phyloP scores from a whole-genome alignment of 805 yeast genomes.

The Yarrowia divulgata region DNA sequence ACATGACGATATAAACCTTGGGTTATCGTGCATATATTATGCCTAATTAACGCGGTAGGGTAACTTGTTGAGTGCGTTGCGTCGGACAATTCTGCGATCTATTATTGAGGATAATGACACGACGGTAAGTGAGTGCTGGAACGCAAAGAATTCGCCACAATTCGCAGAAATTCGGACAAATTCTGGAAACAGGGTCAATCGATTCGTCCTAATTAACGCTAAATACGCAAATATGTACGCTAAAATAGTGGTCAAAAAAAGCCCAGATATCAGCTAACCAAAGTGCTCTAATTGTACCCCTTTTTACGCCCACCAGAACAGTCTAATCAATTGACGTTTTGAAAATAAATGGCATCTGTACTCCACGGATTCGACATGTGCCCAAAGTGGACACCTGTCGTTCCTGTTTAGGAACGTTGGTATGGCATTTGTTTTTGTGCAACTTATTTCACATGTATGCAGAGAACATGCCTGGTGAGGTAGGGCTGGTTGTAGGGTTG shows the following conservation, averaged over 20 bases:
- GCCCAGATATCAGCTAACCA: too few species aligned
- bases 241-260: too few species aligned
- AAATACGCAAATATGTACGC: too few species aligned
- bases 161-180: neutral
- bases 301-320: neutral
- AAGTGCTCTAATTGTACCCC: neutral
- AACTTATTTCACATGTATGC: constrained; percentile 18
- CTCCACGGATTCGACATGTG: neutral
- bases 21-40: constrained; percentile 28
- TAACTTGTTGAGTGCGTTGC: constrained; percentile 10
- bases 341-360: neutral
- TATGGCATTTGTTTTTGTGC: neutral
- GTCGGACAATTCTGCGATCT: too few species aligned
- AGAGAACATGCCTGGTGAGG: neutral
- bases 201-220: too few species aligned
- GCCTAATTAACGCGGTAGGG: constrained; percentile 31
- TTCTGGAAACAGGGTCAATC: neutral
- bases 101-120: too few species aligned
- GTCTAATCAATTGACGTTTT: neutral
- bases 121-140: too few species aligned
- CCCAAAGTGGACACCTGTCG: constrained; percentile 11
- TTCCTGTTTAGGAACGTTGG: neutral
- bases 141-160: neutral
- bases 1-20: neutral
- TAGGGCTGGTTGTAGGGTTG: neutral